These are phyloP conservation scores for Scenedesmus sp. DNA, from an alignment of 163 green algal species.

Conservation along the genomic window DNA sequence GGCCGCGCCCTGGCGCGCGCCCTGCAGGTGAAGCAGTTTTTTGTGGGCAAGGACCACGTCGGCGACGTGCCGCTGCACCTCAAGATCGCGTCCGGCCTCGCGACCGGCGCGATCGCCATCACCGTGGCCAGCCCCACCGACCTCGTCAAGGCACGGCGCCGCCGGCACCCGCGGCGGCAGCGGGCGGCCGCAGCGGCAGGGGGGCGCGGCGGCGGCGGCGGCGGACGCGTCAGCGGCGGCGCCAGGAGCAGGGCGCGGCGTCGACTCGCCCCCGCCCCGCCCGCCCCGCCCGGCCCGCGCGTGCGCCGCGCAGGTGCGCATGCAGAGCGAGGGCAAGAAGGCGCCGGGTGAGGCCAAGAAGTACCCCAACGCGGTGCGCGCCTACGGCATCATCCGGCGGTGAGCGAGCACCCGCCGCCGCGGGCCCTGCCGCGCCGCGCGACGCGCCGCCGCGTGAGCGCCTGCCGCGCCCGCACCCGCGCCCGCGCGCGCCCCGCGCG, in stretches of 20 bases:
- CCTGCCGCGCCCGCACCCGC: too few relatives aligned
- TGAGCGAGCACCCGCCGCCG: slow-evolving; percentile 35
- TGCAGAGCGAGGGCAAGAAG: slow-evolving; percentile 94
- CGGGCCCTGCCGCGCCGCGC: too few relatives aligned
- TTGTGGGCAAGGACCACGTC: slow-evolving; percentile 85
- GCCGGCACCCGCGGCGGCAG: background rate
- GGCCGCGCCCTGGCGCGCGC: background rate
- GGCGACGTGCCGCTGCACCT: slow-evolving; percentile 83
- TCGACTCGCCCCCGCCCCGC: background rate
- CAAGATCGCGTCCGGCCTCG: slow-evolving; percentile 97
- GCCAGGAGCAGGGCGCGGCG: background rate
- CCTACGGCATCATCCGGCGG: slow-evolving; percentile 94
- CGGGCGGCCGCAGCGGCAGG: too few relatives aligned
- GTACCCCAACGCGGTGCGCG: slow-evolving; percentile 87
- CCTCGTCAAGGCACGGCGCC: slow-evolving; percentile 93
- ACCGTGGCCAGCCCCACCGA: slow-evolving; percentile 92
- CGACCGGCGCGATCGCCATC: slow-evolving; percentile 94
- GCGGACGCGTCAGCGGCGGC: background rate
- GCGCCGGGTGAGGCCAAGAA: slow-evolving; percentile 75
- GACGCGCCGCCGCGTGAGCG: too few relatives aligned
- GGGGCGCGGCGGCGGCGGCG: background rate
- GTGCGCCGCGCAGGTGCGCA: slow-evolving; percentile 82
- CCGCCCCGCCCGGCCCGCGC: background rate
- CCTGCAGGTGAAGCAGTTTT: slow-evolving; percentile 80
- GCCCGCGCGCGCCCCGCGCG: background rate